A percentile compares a stretch with the other conserved stretches of the same genome.
phyloP scores from a whole-genome alignment of 768 basidiomycete species.

The Rhizopogon vesiculosus region DNA sequence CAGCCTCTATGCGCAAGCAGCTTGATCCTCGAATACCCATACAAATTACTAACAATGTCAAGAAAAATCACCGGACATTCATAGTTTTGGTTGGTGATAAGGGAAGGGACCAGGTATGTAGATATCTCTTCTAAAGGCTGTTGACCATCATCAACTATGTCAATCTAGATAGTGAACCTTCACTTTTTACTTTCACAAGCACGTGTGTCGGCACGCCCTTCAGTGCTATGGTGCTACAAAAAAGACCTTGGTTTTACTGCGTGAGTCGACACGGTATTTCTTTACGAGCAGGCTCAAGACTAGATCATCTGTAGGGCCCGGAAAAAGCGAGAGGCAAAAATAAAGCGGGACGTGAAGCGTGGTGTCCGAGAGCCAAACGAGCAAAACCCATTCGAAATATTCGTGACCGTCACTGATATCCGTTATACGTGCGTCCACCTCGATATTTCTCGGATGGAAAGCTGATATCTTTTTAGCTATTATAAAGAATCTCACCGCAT shows the following conservation, averaged over 20 bases:
- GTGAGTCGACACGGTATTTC: conserved; percentile 34
- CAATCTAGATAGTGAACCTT: conserved; percentile 78
- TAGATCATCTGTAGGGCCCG: conserved; percentile 58
- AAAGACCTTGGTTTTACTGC: conserved; percentile 96
- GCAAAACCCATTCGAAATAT: conserved; percentile 96
- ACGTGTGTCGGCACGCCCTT: conserved; percentile 81
- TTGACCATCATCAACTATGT: background rate
- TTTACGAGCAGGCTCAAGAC: background rate
- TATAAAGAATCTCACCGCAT: conserved; percentile 98
- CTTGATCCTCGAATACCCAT: conserved; percentile 91
- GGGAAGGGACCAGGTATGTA: conserved; percentile 79
- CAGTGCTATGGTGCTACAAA: conserved; percentile 98
- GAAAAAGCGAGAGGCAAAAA: conserved; percentile 95
- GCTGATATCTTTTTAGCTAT: conserved; percentile 46
- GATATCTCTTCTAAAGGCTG: background rate
- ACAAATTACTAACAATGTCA: conserved; percentile 91
- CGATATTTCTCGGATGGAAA: background rate
- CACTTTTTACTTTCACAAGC: conserved; percentile 94
- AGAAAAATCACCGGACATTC: conserved; percentile 89
- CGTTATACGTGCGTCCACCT: conserved; percentile 76
- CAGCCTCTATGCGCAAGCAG: conserved; percentile 66
- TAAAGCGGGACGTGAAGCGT: conserved; percentile 93
- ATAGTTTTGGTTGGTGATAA: conserved; percentile 95
- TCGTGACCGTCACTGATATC: conserved; percentile 97
- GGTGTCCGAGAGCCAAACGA: conserved; percentile 93